Base-by-base conservation (phyloP, 495 filamentous ascomycete genomes). In the Penicillium psychrofluorescens region DNA sequence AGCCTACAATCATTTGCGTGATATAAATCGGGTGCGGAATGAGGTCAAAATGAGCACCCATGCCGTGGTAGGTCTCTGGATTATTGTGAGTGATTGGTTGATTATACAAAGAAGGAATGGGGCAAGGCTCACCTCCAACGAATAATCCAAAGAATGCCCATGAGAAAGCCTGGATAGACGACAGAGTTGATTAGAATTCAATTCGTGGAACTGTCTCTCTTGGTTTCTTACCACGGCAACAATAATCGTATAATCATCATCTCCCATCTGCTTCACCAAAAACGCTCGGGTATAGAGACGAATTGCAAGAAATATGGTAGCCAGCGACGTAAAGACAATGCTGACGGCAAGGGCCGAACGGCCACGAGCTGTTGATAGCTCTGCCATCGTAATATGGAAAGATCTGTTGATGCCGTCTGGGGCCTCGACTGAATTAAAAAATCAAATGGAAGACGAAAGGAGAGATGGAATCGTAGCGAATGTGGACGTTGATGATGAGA, bases 201-300 rank as follows among this genome's bases (percentile, higher is more conserved):
- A 36, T 22, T n/a, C 6, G 30, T 36, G 10, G 0, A 11, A 36
- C 16, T 10, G 10, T 30, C 9, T 7, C 27, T 8, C 7, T 10
- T 22, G 29, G 4, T 9, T 10, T 35, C 58, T 36, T 56, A 67
- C 63, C 32, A 64, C 40, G 7, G 61, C 46, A 29, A 59, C 29
- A 8, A 61, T 1, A 35, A 67, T 56, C 13, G 58, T 51, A 46
- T 62, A 66, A 50, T 72, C 77, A 55, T 53, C 88, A 11, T 68
- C 65, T 22, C 84, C 85, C 22, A 66, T 74, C 36, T 80, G 77
- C 60, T 74, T 79, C 60, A 70, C 78, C 12, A 71, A 59, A 35
- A 59, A 73, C 22, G 72, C 72, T 55, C 79, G 79, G 58, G 76
- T 77, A 16, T 70, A 80, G 30, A 69, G 54, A 12, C 66, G 66